Percentiles rank a stretch among this genome's conserved stretches.
Evolutionary conservation across 2,329 filamentous ascomycete species (phyloP).

Genomic region (Alternaria sp.): DNA sequence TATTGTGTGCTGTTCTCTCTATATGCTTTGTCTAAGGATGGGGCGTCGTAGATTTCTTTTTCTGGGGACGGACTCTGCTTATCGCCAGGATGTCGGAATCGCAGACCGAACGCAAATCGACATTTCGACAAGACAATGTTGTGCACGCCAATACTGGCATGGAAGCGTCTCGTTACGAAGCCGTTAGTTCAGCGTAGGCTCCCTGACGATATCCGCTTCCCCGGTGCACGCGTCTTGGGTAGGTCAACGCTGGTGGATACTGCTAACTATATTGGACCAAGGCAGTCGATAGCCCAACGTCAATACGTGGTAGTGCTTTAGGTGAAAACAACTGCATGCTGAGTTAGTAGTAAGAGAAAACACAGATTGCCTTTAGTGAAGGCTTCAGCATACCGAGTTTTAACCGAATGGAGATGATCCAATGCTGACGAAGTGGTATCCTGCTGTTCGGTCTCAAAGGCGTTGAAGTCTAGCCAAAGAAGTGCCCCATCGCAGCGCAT

Average conservation of each 20-base stretch:
- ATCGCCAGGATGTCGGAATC: not conserved
- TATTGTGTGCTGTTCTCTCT: not conserved
- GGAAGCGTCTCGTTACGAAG: slow-evolving; percentile 9
- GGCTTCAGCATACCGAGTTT: slow-evolving; percentile 10
- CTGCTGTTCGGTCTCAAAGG: slow-evolving; percentile 17
- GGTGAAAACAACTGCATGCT: not conserved
- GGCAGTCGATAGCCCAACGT: slow-evolving; percentile 27
- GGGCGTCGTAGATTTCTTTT: not conserved
- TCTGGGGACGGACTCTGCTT: not conserved
- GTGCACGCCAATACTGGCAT: slow-evolving; percentile 8
- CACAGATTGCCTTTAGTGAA: not conserved
- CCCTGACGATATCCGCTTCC: slow-evolving; percentile 35
- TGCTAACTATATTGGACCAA: slow-evolving; percentile 29
- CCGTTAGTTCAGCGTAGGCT: slow-evolving; percentile 27
- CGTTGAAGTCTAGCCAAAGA: slow-evolving; percentile 26
- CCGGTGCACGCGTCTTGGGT: slow-evolving; percentile 34
- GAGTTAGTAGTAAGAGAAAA: not conserved
- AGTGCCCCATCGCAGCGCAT: slow-evolving; percentile 35
- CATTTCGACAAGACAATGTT: not conserved
- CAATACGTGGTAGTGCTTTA: slow-evolving; percentile 9
- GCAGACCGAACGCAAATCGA: slow-evolving; percentile 1
- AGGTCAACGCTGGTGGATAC: slow-evolving; percentile 22
- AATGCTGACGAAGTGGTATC: slow-evolving; percentile 11
- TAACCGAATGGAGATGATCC: slow-evolving; percentile 4
- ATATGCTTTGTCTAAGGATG: not conserved